Conservation (phyloP, 768 basidiomycete species). For the Rhodosporidiobolus odoratus region DNA sequence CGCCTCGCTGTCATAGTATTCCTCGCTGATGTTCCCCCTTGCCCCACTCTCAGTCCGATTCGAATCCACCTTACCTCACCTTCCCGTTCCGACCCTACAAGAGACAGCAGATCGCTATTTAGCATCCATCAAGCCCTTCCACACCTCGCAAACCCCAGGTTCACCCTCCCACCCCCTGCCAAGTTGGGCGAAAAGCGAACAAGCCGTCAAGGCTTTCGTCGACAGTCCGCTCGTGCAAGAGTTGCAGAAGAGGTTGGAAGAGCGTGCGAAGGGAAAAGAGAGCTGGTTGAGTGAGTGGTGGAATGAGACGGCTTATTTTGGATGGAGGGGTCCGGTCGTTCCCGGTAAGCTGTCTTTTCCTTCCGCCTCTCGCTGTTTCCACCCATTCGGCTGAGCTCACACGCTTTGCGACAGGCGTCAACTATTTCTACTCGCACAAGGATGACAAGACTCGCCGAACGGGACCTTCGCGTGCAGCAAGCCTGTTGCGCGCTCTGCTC, state of each 20-base stretch:
- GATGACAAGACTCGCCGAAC: conserved; percentile 37
- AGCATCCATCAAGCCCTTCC: conserved; percentile 71
- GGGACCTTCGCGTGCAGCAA: conserved; percentile 39
- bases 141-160: conserved; percentile 51
- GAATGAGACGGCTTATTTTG: conserved; percentile 64
- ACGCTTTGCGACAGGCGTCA: conserved; percentile 60
- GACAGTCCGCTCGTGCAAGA: conserved; percentile 61
- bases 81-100: conserved; percentile 77
- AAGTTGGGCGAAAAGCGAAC: conserved; percentile 22
- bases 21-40: neutral
- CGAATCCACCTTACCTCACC: conserved; percentile 46
- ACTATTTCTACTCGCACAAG: conserved; percentile 89
- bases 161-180: conserved; percentile 23
- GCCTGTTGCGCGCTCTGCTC: conserved; percentile 41
- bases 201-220: conserved; percentile 63
- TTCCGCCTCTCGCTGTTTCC: neutral
- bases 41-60: conserved; percentile 23
- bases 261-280: conserved; percentile 57
- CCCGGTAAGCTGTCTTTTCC: conserved; percentile 23
- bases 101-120: conserved; percentile 86
- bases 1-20: neutral
- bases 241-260: conserved; percentile 71
- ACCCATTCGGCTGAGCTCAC: neutral
- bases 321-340: conserved; percentile 36
- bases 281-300: conserved; percentile 99